These are phyloP conservation scores for Magnusiomyces sp. DNA, from an alignment of 1,139 yeast species.

Conservation along the genomic window DNA sequence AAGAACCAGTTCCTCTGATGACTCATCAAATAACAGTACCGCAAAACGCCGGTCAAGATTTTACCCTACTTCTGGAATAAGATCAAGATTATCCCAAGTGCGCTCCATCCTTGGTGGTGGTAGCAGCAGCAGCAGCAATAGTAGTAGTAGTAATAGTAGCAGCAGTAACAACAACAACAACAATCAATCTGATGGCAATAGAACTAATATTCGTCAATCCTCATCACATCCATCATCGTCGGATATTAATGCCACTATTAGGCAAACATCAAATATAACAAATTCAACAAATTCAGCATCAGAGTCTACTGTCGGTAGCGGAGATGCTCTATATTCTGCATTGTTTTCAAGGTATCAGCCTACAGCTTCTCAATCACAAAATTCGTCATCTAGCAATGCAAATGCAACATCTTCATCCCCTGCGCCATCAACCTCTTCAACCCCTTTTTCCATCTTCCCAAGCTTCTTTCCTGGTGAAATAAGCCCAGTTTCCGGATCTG, in stretches of 20 bases:
- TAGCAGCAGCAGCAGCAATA: not conserved
- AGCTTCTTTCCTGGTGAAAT: no score
- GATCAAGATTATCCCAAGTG: not conserved
- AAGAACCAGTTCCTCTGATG: no score
- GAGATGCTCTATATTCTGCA: not conserved
- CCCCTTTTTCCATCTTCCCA: not conserved
- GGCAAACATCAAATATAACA: not conserved
- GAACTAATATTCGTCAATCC: not conserved
- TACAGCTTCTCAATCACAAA: not conserved
- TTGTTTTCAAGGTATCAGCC: not conserved
- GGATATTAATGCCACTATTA: not conserved
- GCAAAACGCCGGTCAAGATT: not conserved
- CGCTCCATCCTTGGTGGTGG: not conserved
- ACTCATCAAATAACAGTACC: no score
- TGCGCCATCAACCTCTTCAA: not conserved
- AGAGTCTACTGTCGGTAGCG: not conserved
- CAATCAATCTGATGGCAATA: not conserved
- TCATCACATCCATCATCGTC: not conserved
- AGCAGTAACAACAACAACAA: not conserved
- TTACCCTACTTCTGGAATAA: not conserved
- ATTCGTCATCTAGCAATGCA: constrained; percentile 2
- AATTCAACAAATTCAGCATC: no score
- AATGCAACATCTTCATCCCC: constrained; percentile 1
- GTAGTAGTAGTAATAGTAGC: not conserved
- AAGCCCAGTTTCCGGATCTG: not conserved